A percentile compares a stretch with the other conserved stretches of the same genome.
Conservation (phyloP, 106 monocot species). For the Posidonia australis region DNA sequence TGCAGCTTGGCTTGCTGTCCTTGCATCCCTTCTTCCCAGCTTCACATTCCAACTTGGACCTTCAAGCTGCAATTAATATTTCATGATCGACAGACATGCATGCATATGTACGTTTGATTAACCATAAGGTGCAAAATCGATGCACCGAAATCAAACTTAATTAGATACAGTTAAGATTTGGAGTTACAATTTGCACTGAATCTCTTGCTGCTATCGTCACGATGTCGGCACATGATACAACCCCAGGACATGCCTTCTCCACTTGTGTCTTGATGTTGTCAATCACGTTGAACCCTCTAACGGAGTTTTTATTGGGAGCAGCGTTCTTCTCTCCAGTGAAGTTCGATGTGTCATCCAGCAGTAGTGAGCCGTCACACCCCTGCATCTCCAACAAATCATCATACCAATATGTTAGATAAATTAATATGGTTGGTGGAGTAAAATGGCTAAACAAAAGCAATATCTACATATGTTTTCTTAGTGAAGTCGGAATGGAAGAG, state of each 20-base stretch:
- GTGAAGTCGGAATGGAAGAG: too few species aligned
- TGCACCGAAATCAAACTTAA: neutral
- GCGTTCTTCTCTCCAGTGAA: constrained; percentile 77
- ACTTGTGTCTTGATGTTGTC: constrained; percentile 52
- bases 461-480: too few species aligned
- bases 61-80: constrained; percentile 37
- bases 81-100: neutral
- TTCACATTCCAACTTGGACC: constrained; percentile 70
- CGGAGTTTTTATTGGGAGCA: constrained; percentile 37
- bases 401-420: too few species aligned
- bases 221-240: constrained; percentile 73
- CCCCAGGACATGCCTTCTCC: constrained; percentile 48
- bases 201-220: constrained; percentile 55
- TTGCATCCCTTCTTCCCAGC: constrained; percentile 64
- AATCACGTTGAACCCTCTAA: constrained; percentile 59
- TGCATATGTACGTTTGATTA: too few species aligned
- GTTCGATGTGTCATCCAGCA: constrained; percentile 57
- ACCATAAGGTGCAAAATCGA: too few species aligned
- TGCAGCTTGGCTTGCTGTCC: constrained; percentile 36
- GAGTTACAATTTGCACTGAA: constrained; percentile 44
- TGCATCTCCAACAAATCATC: constrained; percentile 4
- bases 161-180: neutral
- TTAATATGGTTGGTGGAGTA: too few species aligned
- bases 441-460: too few species aligned
- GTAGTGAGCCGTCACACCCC: constrained; percentile 73